Evolutionary conservation across 1,284 basidiomycete species (phyloP).

Genomic region (Microstroma glucosiphilum): DNA sequence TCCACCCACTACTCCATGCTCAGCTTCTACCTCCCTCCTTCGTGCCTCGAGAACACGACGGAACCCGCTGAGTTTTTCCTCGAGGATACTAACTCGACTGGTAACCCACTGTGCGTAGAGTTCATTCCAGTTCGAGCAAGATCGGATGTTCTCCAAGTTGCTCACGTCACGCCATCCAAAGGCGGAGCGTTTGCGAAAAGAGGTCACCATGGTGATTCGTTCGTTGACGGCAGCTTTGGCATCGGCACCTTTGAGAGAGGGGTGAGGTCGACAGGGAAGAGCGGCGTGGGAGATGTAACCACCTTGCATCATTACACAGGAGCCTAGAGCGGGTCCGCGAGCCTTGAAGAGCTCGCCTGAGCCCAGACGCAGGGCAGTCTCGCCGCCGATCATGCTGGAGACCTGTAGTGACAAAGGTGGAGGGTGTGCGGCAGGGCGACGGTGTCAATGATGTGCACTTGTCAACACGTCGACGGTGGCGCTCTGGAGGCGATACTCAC

Average conservation of each 20-base stretch:
- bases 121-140: slow-evolving; percentile 16
- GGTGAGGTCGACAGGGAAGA: slow-evolving; percentile 11
- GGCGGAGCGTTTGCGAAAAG: slow-evolving; percentile 31
- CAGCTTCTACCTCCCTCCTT: background rate
- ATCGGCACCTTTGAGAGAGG: no score
- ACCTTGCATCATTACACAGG: slow-evolving; percentile 31
- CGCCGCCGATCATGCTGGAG: slow-evolving; percentile 35
- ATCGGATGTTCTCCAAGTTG: slow-evolving; percentile 28
- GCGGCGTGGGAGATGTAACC: slow-evolving; percentile 38
- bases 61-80: slow-evolving; percentile 14
- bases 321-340: slow-evolving; percentile 34
- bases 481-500: slow-evolving; percentile 3
- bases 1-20: background rate
- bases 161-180: slow-evolving; percentile 24
- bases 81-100: slow-evolving; percentile 11
- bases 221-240: slow-evolving; percentile 24
- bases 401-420: background rate
- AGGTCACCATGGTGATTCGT: slow-evolving; percentile 44
- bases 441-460: background rate
- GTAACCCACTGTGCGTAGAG: slow-evolving; percentile 16
- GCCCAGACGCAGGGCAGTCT: slow-evolving; percentile 33
- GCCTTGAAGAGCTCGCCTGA: slow-evolving; percentile 33
- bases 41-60: background rate
- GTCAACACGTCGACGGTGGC: background rate
- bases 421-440: no score